Evolutionary conservation across 2,329 filamentous ascomycete species (phyloP).

Genomic region (Thelonectria blattea): DNA sequence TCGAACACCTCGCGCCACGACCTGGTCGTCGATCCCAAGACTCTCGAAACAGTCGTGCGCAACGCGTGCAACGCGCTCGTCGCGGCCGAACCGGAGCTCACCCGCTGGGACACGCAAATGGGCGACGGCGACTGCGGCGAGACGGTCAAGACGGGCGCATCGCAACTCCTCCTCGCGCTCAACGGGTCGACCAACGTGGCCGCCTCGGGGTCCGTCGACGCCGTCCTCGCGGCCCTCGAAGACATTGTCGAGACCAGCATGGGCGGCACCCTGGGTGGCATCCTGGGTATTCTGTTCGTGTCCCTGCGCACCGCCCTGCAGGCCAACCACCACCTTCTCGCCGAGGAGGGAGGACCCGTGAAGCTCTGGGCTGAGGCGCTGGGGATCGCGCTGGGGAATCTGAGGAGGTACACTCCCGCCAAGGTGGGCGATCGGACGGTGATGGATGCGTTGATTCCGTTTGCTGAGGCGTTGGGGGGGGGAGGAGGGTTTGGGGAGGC

Average conservation of each 20-base stretch:
- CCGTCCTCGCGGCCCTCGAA: conserved; percentile 56
- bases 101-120: conserved; percentile 57
- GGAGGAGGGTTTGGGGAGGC: conserved; percentile 60
- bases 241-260: conserved; percentile 63
- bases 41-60: conserved; percentile 62
- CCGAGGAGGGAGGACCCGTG: conserved; percentile 41
- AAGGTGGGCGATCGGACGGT: conserved; percentile 62
- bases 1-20: conserved; percentile 47
- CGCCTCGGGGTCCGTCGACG: conserved; percentile 51
- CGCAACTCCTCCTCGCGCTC: conserved; percentile 54
- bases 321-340: conserved; percentile 41
- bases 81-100: conserved; percentile 66
- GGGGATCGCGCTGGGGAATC: conserved; percentile 50
- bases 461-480: conserved; percentile 54
- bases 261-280: conserved; percentile 59
- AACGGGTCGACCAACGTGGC: conserved; percentile 45
- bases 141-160: conserved; percentile 61
- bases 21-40: conserved; percentile 56
- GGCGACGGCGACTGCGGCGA: conserved; percentile 52
- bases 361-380: conserved; percentile 54
- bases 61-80: conserved; percentile 59
- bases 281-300: conserved; percentile 61
- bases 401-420: conserved; percentile 60
- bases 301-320: conserved; percentile 52
- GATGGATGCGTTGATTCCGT: conserved; percentile 63